Base-by-base conservation (phyloP, 1,139 yeast genomes). In the Zygosaccharomyces pseudobailii region DNA sequence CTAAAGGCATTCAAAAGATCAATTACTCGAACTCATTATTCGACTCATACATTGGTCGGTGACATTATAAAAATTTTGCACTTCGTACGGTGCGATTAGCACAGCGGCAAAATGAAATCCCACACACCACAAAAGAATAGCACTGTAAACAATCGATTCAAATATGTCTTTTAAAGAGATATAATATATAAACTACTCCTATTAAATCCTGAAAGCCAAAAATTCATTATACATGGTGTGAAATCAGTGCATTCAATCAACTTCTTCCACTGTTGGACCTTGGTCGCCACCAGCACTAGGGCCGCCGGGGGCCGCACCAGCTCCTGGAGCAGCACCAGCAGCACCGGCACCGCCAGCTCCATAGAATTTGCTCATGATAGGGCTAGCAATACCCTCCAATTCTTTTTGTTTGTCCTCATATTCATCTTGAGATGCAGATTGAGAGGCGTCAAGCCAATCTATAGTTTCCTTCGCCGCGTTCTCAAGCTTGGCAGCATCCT, bases 381-480 rank as follows among this genome's bases (percentile, higher is more conserved):
- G 87, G 63, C 81, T 82, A 45, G 84, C 84, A 59, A 78, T 66
- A 46, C 69, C 71, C 64, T 82, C 87, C 61, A 82, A 74, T 62
- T 82, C 86, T 73, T 81, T 81, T 66, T 79, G 81, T 65, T 70
- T 81, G 56, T 79, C 86, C 55, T 72, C 73, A 61, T 75, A 85
- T 67, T 90, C 97, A 62, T 89, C 97, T 55, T 84, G 79, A 50
- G 96, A 79, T 43, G 96, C 97, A 49, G 85, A 76, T 56, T 85
- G 90, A 59, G 82, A 84, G 68, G 87, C 87, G 67, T 89, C 96
- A 59, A 90, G 73, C 81, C 92, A 90, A 66, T 84, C 88, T 57
- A 84, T 73, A 39, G 90, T 78, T 67, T 87, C 95, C 70, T 84
- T 84, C 61, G 89, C 73, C 53, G 95, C 96, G 61, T 88, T 95